Base-by-base conservation (phyloP, 176 grass and related monocot genomes). In the Bonia amplexicaulis region DNA sequence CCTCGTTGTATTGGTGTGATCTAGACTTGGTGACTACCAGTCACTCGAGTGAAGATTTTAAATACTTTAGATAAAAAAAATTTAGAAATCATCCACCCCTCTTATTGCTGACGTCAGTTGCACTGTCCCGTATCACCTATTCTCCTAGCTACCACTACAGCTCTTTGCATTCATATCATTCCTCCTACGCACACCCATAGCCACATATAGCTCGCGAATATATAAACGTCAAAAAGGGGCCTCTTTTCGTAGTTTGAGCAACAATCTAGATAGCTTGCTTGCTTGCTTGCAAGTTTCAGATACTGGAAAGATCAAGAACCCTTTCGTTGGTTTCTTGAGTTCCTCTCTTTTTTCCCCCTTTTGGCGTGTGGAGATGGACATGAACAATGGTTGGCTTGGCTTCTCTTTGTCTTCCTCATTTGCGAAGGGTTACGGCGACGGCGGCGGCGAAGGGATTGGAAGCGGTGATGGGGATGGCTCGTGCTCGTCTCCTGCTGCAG, bases 301-400 rank as follows among this genome's bases (percentile, higher is more conserved):
- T 42, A 51, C 88, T 17, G 13, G 42, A 33, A 47, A 79, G 65
- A 44, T 69, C 62, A 41, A 62, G 19, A 58, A 51, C 42, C 73
- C 10, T 70, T 60, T 73, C 23, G 51, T 83, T 69, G 80, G 69
- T 80, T 81, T 85, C 63, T 84, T 83, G 61, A 10, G 25, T 46
- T 76, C 57, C 6, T 71, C 13, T 58, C 46, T 71, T 13, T 58
- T 7, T 25, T 53, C 12, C 27, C 26, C 35, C 4, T 59, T 33
- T 58, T 8, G 54, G 40, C 14, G 37, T 40, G 57, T 59, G 51
- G 84, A 75, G 46, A 90, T 89, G 90, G 93, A 95, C 67, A 92
- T 95, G 88, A 90, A 67, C 80, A 92, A 60, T 25, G 67, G 85
- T 17, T 95, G 93, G 93, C 90, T 95, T 22, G 88, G 93, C 64